Conservation (phyloP, 1,284 basidiomycete genomes). For the Erythrobasidium hasegawianum region DNA sequence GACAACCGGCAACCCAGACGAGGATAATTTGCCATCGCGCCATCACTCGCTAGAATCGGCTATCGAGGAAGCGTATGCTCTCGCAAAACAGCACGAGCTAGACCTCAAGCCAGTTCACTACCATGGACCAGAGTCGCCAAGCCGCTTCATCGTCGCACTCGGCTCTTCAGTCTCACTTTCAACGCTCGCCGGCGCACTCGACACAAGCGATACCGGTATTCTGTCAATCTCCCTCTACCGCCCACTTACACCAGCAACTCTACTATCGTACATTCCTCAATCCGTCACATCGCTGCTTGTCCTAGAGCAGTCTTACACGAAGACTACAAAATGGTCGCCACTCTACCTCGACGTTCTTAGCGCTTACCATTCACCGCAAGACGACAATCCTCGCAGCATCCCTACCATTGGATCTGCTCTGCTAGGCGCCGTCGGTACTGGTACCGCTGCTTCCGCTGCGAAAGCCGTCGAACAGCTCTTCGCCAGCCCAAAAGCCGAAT, state of each 20-base stretch:
- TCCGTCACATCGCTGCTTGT: constrained; percentile 71
- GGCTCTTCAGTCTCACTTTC: constrained; percentile 55
- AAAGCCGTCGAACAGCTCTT: constrained; percentile 55
- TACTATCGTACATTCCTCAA: constrained; percentile 63
- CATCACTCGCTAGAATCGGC: constrained; percentile 28
- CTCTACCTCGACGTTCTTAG: constrained; percentile 77
- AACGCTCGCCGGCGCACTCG: constrained; percentile 48
- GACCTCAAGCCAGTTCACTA: constrained; percentile 13
- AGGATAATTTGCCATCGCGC: constrained; percentile 10
- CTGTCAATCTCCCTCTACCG: constrained; percentile 68
- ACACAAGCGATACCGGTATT: constrained; percentile 60
- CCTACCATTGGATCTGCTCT: constrained; percentile 61
- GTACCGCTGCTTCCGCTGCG: constrained; percentile 52
- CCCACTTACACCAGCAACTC: constrained; percentile 65
- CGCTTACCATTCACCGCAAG: constrained; percentile 64
- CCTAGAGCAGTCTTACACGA: constrained; percentile 71
- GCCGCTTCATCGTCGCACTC: constrained; percentile 66
- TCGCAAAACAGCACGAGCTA: constrained; percentile 14
- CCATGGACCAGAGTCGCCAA: constrained; percentile 47
- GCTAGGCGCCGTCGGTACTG: constrained; percentile 55
- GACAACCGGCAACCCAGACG: constrained; percentile 14
- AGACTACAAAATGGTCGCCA: constrained; percentile 81
- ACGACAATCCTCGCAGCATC: constrained; percentile 48
- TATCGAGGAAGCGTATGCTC: constrained; percentile 19
- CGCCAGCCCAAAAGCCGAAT: constrained; percentile 38